Percentiles rank a stretch among this genome's conserved stretches.
Conservation (phyloP, 108 stramenopile genomes). For the Halocafeteria seosinensis region DNA sequence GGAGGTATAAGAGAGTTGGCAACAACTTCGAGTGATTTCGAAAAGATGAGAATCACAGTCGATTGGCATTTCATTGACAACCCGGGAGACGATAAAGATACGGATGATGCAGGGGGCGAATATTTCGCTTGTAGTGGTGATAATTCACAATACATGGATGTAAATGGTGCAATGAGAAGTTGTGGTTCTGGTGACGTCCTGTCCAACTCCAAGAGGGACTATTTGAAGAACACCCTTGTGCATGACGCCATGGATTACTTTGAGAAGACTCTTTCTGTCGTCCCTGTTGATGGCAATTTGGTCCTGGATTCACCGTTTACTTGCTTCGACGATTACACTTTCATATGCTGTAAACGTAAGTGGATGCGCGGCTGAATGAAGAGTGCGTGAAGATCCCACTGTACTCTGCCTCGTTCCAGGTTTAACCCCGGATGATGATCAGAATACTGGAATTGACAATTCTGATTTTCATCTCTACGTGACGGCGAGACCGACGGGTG, state of each 20-base stretch:
- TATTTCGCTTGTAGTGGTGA: too few relatives aligned
- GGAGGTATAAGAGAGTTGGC: too few relatives aligned
- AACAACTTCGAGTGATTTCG: too few relatives aligned
- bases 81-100: too few relatives aligned
- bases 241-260: not conserved
- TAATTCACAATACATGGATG: too few relatives aligned
- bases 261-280: not conserved
- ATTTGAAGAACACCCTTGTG: not conserved
- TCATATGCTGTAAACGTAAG: not conserved
- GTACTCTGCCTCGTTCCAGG: too few relatives aligned
- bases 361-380: too few relatives aligned
- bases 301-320: not conserved
- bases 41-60: too few relatives aligned
- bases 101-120: too few relatives aligned
- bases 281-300: not conserved
- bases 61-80: too few relatives aligned
- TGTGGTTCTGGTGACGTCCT: not conserved
- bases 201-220: not conserved
- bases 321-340: not conserved
- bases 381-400: too few relatives aligned
- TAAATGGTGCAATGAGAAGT: not conserved
- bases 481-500: not conserved
- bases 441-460: not conserved
- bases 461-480: slow-evolving; percentile 1
- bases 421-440: not conserved